Evolutionary conservation across 2,329 filamentous ascomycete species (phyloP).

Genomic region (Coleophoma cylindrospora): DNA sequence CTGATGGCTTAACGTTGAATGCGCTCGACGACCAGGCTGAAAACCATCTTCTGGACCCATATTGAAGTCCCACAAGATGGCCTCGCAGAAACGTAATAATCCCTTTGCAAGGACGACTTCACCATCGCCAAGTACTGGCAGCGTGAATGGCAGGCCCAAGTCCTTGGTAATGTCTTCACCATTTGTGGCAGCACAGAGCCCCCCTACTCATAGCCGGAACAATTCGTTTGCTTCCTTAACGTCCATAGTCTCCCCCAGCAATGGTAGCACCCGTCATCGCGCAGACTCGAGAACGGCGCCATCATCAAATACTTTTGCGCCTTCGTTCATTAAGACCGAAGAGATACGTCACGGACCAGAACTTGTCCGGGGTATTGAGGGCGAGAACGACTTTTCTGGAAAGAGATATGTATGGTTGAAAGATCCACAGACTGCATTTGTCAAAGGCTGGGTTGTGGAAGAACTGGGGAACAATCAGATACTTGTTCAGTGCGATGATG

Average conservation of each 20-base stretch:
- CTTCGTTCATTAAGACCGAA: constrained; percentile 90
- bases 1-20: not conserved
- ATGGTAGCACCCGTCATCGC: constrained; percentile 31
- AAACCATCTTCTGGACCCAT: constrained; percentile 6
- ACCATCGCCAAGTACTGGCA: constrained; percentile 55
- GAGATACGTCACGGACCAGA: constrained; percentile 58
- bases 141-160: constrained; percentile 58
- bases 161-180: constrained; percentile 59
- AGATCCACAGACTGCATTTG: constrained; percentile 80
- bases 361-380: constrained; percentile 72
- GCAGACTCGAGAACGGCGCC: constrained; percentile 63
- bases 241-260: constrained; percentile 25
- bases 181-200: constrained; percentile 27
- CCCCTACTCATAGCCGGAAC: constrained; percentile 59
- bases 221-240: constrained; percentile 58
- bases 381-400: constrained; percentile 97
- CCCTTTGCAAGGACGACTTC: constrained; percentile 70
- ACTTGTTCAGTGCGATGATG: constrained; percentile 90
- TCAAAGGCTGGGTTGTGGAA: constrained; percentile 87
- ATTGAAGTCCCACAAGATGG: constrained; percentile 33
- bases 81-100: constrained; percentile 69
- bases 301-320: constrained; percentile 81
- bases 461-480: constrained; percentile 67
- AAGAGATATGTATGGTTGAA: constrained; percentile 98
- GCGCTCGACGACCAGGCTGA: not conserved